Conservation (phyloP, 2,329 filamentous ascomycete genomes). For the Fusarium sp. region DNA sequence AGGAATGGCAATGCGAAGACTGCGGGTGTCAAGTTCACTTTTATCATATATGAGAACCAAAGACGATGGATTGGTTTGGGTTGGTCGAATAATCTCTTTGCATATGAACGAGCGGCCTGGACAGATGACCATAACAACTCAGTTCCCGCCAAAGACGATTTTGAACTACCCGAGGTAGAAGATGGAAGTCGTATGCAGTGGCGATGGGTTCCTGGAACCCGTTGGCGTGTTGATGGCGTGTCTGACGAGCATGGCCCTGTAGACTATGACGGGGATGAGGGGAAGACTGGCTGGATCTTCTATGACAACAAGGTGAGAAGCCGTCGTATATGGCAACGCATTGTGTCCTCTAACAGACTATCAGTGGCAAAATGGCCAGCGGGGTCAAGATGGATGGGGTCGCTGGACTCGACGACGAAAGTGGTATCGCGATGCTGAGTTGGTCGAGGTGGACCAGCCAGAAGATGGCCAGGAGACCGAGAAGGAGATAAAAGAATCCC, state of each 20-base stretch:
- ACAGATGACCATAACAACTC: constrained; percentile 94
- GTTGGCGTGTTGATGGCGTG: constrained; percentile 87
- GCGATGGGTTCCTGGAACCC: constrained; percentile 84
- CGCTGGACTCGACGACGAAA: constrained; percentile 92
- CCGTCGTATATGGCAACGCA: rapidly evolving
- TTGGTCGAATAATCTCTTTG: constrained; percentile 91
- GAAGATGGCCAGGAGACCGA: constrained; percentile 48
- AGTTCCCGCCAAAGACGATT: constrained; percentile 77
- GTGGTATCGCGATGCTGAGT: constrained; percentile 96
- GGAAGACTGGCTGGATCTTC: constrained; percentile 88
- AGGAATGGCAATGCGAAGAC: constrained; percentile 60
- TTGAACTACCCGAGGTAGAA: constrained; percentile 69
- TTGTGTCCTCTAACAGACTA: background rate
- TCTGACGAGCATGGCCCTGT: constrained; percentile 56
- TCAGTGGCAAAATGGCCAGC: constrained; percentile 88
- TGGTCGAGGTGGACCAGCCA: constrained; percentile 74
- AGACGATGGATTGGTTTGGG: constrained; percentile 93
- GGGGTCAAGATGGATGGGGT: constrained; percentile 90
- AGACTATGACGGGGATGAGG: constrained; percentile 67
- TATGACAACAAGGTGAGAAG: constrained; percentile 89
- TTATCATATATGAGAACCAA: constrained; percentile 96
- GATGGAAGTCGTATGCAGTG: constrained; percentile 66
- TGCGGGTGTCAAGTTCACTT: constrained; percentile 92
- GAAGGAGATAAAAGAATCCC: constrained; percentile 46
- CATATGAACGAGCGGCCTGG: constrained; percentile 90